These are phyloP conservation scores for Penicillium vulpinum DNA, from an alignment of 2,329 filamentous ascomycete species.

Conservation along the genomic window DNA sequence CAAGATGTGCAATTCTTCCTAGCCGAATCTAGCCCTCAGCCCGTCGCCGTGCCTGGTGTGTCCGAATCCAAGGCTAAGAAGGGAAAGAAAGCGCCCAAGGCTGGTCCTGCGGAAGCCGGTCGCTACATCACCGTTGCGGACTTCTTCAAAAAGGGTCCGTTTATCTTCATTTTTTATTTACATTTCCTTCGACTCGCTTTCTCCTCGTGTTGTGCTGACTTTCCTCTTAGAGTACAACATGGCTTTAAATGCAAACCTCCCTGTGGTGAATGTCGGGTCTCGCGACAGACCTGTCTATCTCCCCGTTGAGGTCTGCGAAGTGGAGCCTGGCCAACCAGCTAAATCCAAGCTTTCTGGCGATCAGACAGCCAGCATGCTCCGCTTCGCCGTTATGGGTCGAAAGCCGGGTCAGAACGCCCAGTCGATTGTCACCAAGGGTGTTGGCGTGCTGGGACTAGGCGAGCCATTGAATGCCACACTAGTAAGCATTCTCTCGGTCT, in stretches of 20 bases:
- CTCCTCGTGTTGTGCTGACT: not conserved
- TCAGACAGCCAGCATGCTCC: slow-evolving; percentile 70
- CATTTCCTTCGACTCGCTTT: not conserved
- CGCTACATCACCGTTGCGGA: slow-evolving; percentile 55
- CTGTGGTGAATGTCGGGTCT: slow-evolving; percentile 68
- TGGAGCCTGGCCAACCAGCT: slow-evolving; percentile 65
- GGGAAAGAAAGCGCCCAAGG: slow-evolving; percentile 26
- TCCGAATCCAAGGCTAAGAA: slow-evolving; percentile 30
- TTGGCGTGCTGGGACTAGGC: slow-evolving; percentile 58
- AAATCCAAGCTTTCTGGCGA: slow-evolving; percentile 58
- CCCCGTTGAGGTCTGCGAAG: slow-evolving; percentile 64
- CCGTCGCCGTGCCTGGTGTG: slow-evolving; percentile 3
- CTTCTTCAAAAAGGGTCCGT: slow-evolving; percentile 50
- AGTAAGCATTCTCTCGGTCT: slow-evolving; percentile 29
- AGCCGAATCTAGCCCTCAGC: slow-evolving; percentile 25
- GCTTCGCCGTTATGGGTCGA: slow-evolving; percentile 63
- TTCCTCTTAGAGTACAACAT: slow-evolving; percentile 35
- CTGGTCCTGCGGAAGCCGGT: slow-evolving; percentile 34
- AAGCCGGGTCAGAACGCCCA: slow-evolving; percentile 65
- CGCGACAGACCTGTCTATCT: slow-evolving; percentile 60
- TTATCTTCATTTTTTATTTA: not conserved
- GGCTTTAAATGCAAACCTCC: slow-evolving; percentile 44
- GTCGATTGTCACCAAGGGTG: slow-evolving; percentile 62
- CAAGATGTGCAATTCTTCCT: slow-evolving; percentile 58
- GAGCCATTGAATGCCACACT: slow-evolving; percentile 46